Evolutionary conservation across 805 yeast genomes (phyloP).

Genomic region (Monosporozyma solicola): DNA sequence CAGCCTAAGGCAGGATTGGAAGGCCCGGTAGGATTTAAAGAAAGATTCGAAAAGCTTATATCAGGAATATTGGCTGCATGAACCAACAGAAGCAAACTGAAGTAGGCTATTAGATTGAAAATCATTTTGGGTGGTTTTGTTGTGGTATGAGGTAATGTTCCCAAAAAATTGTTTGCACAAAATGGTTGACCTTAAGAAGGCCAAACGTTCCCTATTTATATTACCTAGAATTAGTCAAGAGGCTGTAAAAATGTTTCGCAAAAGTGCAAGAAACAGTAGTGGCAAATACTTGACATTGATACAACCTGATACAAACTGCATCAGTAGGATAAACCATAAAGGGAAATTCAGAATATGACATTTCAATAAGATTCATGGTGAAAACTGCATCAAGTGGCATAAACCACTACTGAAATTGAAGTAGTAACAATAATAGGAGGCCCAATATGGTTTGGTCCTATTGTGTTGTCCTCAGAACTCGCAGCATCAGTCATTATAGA

Average conservation of each 20-base stretch:
- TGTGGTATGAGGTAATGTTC: neutral
- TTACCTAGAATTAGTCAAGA: neutral
- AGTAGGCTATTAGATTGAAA: neutral
- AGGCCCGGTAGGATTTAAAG: conserved; percentile 8
- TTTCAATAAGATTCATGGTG: neutral
- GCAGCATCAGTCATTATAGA: neutral
- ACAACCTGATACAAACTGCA: neutral
- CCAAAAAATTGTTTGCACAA: neutral
- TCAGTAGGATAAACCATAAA: neutral
- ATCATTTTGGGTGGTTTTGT: neutral
- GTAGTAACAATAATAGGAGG: neutral
- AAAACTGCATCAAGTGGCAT: neutral
- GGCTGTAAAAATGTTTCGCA: neutral
- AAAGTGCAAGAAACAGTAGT: neutral
- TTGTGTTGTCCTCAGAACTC: neutral
- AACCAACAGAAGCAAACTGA: neutral
- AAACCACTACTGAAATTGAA: neutral
- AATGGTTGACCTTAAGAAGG: neutral
- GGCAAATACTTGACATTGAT: neutral
- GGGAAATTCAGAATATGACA: neutral
- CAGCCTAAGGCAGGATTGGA: conserved; percentile 27
- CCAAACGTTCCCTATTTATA: neutral
- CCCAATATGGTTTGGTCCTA: neutral
- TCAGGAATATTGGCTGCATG: conserved; percentile 10
- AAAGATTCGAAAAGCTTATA: conserved; percentile 10